These are phyloP conservation scores for Mucor indicus DNA, from an alignment of 371 early-diverging fungal genomes.

Conservation along the genomic window DNA sequence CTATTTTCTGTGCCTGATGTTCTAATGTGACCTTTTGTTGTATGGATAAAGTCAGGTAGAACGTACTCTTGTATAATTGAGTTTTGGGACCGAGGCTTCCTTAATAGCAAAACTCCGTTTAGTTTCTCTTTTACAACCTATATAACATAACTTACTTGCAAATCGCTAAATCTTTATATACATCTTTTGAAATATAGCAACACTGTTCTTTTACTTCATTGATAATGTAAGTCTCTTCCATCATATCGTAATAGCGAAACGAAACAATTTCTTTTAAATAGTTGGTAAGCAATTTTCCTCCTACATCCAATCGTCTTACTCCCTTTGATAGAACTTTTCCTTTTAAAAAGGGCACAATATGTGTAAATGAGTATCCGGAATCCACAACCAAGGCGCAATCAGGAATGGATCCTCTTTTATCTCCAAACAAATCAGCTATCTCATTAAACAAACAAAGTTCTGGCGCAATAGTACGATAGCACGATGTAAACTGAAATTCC, in stretches of 20 bases:
- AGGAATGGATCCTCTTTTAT: slow-evolving; percentile 39
- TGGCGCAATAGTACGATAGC: slow-evolving; percentile 57
- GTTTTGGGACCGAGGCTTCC: slow-evolving; percentile 40
- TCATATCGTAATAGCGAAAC: slow-evolving; percentile 87
- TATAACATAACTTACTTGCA: slow-evolving; percentile 58
- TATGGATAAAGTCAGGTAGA: slow-evolving; percentile 72
- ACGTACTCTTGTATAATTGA: slow-evolving; percentile 72
- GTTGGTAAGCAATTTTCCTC: slow-evolving; percentile 83
- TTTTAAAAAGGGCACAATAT: slow-evolving; percentile 69
- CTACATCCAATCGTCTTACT: slow-evolving; percentile 73
- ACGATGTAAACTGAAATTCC: slow-evolving; percentile 72
- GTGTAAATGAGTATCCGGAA: slow-evolving; percentile 81
- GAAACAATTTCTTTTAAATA: slow-evolving; percentile 87
- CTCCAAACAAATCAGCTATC: slow-evolving; percentile 45
- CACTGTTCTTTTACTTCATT: slow-evolving; percentile 82
- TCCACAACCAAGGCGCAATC: slow-evolving; percentile 78
- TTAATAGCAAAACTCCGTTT: slow-evolving; percentile 7
- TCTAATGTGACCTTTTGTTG: slow-evolving; percentile 59
- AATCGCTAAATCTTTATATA: slow-evolving; percentile 60
- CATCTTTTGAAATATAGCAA: slow-evolving; percentile 75
- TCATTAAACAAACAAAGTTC: slow-evolving; percentile 52
- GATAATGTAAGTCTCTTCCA: slow-evolving; percentile 85
- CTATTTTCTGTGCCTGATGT: neutral
- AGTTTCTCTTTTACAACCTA: neutral
- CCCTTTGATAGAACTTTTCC: slow-evolving; percentile 56